Base-by-base conservation (phyloP, 2,329 filamentous ascomycete species). In the Blastomyces percursus region DNA sequence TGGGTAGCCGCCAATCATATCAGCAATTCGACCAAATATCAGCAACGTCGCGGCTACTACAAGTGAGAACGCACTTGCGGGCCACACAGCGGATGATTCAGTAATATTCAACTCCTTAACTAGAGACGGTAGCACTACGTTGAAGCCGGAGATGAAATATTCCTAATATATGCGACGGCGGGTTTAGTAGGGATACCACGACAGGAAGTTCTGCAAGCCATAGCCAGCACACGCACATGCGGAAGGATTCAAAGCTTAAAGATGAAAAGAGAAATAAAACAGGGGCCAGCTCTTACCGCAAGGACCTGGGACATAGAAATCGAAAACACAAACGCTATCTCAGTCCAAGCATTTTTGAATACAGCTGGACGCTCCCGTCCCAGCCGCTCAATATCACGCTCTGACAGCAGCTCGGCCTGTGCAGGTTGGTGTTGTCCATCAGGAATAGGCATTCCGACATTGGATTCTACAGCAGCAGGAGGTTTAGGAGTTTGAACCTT, bases 111-210 rank as follows among this genome's bases (percentile, higher is more conserved):
- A 79, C 1, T 84, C 80, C 12, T 73, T 70, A 12, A 84, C 78
- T 2, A 94, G 73, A 0, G 83, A 84, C 0, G 90, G 89, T 0
- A 92, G 74, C 32, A 93, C 75, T 64, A 86, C 77, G 63, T 80
- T 84, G 69, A 92, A 94, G 40, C 90, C 90, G 56, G 86, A 88
- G 59, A 93, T 82, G 70, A 87, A 88, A 74, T 87, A 92, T 75
- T 92, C 89, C 79, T 84, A 64, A 54, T 16, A 30, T 7, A 54
- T n/a, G 14, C 9, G n/a, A 54, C 24, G 7, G 30, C 2, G 59
- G 24, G 42, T 46, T 61, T 40, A 66, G 60, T 52, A 24, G 12
- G 14, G 32, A 51, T 64, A 16, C 56, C 27, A 40, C 16, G 61
- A 16, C n/a, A 48, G 4, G 11, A 3, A 11, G n/a, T 2, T 11